These are phyloP conservation scores for Aspergillus tanneri DNA, from an alignment of 2,329 filamentous ascomycete species.

Conservation along the genomic window DNA sequence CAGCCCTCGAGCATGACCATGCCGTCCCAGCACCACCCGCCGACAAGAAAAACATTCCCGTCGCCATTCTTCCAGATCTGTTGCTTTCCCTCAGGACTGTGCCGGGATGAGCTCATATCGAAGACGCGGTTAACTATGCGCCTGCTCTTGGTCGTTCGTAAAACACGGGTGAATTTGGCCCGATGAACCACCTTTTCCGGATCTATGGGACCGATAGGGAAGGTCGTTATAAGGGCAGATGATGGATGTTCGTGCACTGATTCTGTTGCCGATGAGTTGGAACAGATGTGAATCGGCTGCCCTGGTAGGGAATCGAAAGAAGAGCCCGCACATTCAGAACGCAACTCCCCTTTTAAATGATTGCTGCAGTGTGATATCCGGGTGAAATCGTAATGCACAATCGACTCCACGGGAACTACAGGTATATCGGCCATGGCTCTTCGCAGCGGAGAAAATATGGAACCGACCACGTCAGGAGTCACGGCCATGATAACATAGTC, in stretches of 20 bases:
- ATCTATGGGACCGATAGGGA: conserved; percentile 45
- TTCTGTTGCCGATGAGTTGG: conserved; percentile 45
- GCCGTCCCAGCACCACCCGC: conserved; percentile 65
- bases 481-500: conserved; percentile 54
- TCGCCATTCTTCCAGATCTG: conserved; percentile 55
- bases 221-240: conserved; percentile 56
- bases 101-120: conserved; percentile 29
- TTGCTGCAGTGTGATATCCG: conserved; percentile 8
- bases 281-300: conserved; percentile 35
- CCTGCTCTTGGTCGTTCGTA: conserved; percentile 53
- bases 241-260: conserved; percentile 54
- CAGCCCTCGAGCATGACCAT: conserved; percentile 64
- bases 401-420: not conserved
- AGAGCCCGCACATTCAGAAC: not conserved
- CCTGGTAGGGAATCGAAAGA: conserved; percentile 31
- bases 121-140: conserved; percentile 47
- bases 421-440: conserved; percentile 4
- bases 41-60: conserved; percentile 55
- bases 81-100: not conserved
- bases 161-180: conserved; percentile 53
- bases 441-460: conserved; percentile 48
- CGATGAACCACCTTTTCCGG: conserved; percentile 45
- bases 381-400: conserved; percentile 2
- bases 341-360: conserved; percentile 1
- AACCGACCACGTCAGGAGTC: conserved; percentile 53